These are phyloP conservation scores for Chaetomium sp. DNA, from an alignment of 2,329 filamentous ascomycete species.

Conservation along the genomic window DNA sequence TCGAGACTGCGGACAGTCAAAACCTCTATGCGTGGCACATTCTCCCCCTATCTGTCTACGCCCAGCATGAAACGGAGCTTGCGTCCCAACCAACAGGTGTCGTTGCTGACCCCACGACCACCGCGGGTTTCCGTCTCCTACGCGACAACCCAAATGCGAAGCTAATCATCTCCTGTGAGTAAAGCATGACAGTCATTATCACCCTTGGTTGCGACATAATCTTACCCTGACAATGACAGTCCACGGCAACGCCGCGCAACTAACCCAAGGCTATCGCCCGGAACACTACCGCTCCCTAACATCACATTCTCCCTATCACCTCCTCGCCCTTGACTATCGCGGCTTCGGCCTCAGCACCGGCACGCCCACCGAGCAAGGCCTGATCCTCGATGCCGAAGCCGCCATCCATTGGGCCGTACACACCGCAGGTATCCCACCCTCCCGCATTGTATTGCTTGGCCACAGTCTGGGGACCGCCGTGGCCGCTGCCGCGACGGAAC, in stretches of 20 bases:
- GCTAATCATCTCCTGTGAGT: constrained; percentile 56
- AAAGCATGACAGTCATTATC: constrained; percentile 6
- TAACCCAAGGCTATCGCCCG: constrained; percentile 72
- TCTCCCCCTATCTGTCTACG: constrained; percentile 70
- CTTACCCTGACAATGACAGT: constrained; percentile 11
- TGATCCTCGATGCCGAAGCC: constrained; percentile 72
- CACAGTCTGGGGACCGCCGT: constrained; percentile 89
- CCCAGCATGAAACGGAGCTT: constrained; percentile 60
- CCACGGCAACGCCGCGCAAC: constrained; percentile 71
- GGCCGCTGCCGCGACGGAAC: constrained; percentile 64
- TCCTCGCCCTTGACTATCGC: constrained; percentile 86
- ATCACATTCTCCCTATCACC: constrained; percentile 64
- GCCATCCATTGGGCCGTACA: constrained; percentile 66
- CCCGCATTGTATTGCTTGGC: constrained; percentile 72
- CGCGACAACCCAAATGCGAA: constrained; percentile 56
- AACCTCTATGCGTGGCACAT: constrained; percentile 87
- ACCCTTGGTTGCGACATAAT: not conserved
- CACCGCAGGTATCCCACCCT: constrained; percentile 56
- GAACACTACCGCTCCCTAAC: constrained; percentile 72
- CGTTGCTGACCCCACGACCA: constrained; percentile 47
- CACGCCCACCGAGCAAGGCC: constrained; percentile 69
- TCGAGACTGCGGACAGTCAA: constrained; percentile 69
- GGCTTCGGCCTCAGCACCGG: constrained; percentile 80
- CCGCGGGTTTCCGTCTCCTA: constrained; percentile 55
- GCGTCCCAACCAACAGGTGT: constrained; percentile 45